These are phyloP conservation scores for Boechera retrofracta DNA, from an alignment of 345 rosid genomes.

Conservation along the genomic window DNA sequence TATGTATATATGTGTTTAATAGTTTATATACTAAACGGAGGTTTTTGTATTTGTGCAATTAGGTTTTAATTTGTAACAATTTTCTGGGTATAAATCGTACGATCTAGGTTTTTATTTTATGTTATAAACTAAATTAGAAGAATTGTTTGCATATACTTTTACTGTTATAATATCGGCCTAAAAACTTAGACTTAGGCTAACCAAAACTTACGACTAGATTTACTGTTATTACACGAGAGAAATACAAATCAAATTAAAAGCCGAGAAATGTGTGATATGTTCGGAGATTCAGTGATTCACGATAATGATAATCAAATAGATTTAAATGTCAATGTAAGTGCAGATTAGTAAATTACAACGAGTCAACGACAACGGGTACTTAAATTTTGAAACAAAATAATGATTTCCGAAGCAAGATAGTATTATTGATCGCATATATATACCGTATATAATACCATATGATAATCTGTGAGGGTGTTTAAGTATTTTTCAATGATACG, in stretches of 20 bases:
- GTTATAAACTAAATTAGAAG: background rate
- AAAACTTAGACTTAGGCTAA: slow-evolving; percentile 17
- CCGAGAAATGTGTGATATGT: slow-evolving; percentile 41
- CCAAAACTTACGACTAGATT: background rate
- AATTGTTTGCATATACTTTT: background rate
- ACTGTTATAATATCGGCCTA: background rate
- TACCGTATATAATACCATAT: background rate
- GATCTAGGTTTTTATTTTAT: background rate
- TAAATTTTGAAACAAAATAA: background rate
- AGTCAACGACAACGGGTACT: slow-evolving; percentile 25
- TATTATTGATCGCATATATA: too few species aligned
- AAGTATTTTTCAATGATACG: slow-evolving; percentile 23
- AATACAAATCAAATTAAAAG: slow-evolving; percentile 19
- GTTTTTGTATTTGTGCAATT: background rate
- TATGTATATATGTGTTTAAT: background rate
- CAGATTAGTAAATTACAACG: slow-evolving; percentile 13
- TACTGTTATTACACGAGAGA: background rate
- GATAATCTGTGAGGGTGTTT: background rate
- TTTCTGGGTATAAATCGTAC: background rate
- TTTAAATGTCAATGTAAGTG: background rate
- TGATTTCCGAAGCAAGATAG: background rate
- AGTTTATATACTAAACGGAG: background rate
- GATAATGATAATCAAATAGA: slow-evolving; percentile 20
- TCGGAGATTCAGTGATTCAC: slow-evolving; percentile 38
- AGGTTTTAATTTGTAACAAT: background rate